A percentile compares a stretch with the other conserved stretches of the same genome.
phyloP scores from a whole-genome alignment of 257 asterid species.

The Nicotiana benthamiana region DNA sequence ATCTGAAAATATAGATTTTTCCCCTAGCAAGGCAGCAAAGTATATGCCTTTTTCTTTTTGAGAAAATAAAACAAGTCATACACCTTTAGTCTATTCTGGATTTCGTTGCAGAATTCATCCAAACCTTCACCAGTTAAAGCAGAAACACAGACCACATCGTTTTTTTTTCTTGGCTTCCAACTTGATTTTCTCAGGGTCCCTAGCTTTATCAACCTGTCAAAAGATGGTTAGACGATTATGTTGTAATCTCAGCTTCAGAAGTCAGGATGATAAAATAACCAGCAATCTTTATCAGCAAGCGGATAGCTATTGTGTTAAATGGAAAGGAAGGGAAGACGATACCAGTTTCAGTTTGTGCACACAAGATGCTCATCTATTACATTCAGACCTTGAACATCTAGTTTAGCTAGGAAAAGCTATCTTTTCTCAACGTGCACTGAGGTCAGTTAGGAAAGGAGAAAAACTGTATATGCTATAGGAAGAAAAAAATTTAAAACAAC shows the following conservation, averaged over 20 bases:
- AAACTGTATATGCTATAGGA: neutral
- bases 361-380: neutral
- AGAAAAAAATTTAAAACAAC: neutral
- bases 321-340: neutral
- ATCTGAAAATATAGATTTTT: neutral
- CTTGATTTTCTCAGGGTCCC: constrained; percentile 51
- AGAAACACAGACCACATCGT: constrained; percentile 73
- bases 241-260: neutral
- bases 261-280: neutral
- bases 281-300: neutral
- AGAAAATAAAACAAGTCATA: constrained; percentile 3
- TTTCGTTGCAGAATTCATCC: constrained; percentile 77
- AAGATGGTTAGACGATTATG: constrained; percentile 11
- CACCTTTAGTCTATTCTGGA: constrained; percentile 86
- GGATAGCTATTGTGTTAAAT: neutral
- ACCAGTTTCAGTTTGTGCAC: neutral
- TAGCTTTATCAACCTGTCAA: constrained; percentile 76
- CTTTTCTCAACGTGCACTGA: neutral
- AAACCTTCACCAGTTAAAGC: constrained; percentile 95
- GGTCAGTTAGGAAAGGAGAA: constrained; percentile 3
- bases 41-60: neutral
- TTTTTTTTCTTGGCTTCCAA: constrained; percentile 50
- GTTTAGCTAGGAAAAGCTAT: neutral
- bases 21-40: neutral
- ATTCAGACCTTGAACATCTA: neutral